These are phyloP conservation scores for Haberlea rhodopensis DNA, from an alignment of 257 asterid species.

Conservation along the genomic window DNA sequence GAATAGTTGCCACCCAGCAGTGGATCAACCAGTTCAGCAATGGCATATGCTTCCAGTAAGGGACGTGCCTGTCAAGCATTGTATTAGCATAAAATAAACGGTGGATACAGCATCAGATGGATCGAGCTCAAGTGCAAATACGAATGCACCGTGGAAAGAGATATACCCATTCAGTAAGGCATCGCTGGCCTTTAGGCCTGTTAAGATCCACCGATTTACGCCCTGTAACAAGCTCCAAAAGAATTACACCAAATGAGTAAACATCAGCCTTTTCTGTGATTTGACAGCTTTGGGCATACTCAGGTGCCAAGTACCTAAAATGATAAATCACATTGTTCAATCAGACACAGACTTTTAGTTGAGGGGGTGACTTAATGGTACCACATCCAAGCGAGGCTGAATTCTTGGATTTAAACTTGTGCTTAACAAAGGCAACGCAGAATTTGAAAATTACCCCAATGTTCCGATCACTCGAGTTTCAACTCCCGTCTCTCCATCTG, in stretches of 20 bases:
- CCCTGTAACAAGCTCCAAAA: conserved; percentile 93
- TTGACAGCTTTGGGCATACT: conserved; percentile 98
- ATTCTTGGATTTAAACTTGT: too few relatives aligned
- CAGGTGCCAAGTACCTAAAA: conserved; percentile 90
- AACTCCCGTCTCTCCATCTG: conserved; percentile 88
- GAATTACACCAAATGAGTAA: conserved; percentile 92
- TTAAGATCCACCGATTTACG: conserved; percentile 90
- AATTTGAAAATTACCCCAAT: conserved; percentile 53
- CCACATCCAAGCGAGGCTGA: too few relatives aligned
- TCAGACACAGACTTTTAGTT: too few relatives aligned
- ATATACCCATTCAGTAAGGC: conserved; percentile 94
- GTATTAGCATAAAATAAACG: not conserved
- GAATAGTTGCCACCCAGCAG: conserved; percentile 46
- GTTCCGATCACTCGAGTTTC: conserved; percentile 96
- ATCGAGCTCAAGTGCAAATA: not conserved
- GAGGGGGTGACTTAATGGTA: not conserved
- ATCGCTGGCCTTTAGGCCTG: conserved; percentile 95
- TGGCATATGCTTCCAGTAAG: conserved; percentile 68
- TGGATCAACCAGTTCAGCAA: conserved; percentile 76
- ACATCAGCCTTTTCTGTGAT: conserved; percentile 94
- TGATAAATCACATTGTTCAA: not conserved
- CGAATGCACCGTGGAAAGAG: not conserved
- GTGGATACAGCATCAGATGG: not conserved
- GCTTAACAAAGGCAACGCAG: not conserved
- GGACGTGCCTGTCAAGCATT: conserved; percentile 74